Evolutionary conservation across 441 rosid species (phyloP).

Genomic region (Capsella rubella): DNA sequence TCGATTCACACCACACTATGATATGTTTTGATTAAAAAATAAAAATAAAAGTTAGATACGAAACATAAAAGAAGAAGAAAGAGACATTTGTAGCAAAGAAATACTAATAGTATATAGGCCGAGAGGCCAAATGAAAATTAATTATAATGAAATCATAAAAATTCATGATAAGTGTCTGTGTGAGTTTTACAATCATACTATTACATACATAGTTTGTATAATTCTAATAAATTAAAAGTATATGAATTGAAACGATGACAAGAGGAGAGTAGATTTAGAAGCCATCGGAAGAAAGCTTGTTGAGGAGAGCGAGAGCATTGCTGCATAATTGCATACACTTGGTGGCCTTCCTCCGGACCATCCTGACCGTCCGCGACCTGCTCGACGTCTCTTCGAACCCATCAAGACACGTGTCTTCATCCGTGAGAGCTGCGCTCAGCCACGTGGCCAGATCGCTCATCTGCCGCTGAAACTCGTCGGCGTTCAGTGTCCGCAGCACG

Average conservation of each 20-base stretch:
- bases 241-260: too few relatives aligned
- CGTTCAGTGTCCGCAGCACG: constrained; percentile 54
- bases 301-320: constrained; percentile 81
- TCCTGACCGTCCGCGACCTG: constrained; percentile 42
- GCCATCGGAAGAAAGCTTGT: constrained; percentile 67
- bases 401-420: constrained; percentile 78
- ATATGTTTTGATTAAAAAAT: neutral
- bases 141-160: too few relatives aligned
- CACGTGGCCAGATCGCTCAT: constrained; percentile 74
- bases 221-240: too few relatives aligned
- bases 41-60: neutral
- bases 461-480: constrained; percentile 51
- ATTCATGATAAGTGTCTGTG: too few relatives aligned
- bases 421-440: constrained; percentile 76
- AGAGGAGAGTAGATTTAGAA: constrained; percentile 26
- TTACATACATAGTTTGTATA: neutral
- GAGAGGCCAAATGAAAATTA: too few relatives aligned
- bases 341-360: constrained; percentile 49
- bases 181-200: too few relatives aligned
- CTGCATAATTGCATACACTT: constrained; percentile 60
- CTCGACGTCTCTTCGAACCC: constrained; percentile 60
- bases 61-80: neutral
- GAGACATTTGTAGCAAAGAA: too few relatives aligned
- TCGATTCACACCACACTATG: neutral
- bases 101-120: too few relatives aligned